Evolutionary conservation across 306 rosid species (phyloP), one percentile per base, ranked within the genome.

Genomic region (Dryas drummondii): DNA sequence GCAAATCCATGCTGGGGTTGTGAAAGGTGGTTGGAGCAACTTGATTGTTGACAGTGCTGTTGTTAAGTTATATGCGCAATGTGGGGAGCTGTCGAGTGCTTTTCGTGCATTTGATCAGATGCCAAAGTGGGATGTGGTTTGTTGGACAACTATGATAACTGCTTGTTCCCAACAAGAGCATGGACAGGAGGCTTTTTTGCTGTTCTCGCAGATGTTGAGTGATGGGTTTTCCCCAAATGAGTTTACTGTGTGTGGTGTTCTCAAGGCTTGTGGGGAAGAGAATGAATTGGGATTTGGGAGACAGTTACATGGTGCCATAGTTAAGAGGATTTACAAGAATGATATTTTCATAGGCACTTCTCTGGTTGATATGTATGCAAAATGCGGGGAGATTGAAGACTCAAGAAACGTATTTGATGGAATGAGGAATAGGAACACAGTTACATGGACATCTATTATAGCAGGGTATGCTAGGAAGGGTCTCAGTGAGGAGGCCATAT

Each of bases 361-460:
- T 13, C 84, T 94, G 26, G 81, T 94, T 49, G 96, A 88, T 83
- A 90, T 91, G 97, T 91, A 94, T 82, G 93, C 96, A 56, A 94
- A 88, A 78, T 90, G 97, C n/a, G 93, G 94, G 69, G 87, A 85
- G 76, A 82, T 88, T 78, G 66, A 49, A 6, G 88, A 79, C 82
- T 88, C 98, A 37, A 88, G 83, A 66, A 69, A 74, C 13, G 91
- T 90, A 53, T 94, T 94, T 82, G 82, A 86, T 44, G 73, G 86
- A 77, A 88, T 94, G 97, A 88, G 66, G 81, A 74, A 76, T 16
- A 83, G 88, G 75, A 91, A 94, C 78, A 91, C 94, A 1, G 98
- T 87, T 74, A 94, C 98, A 0, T 94, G 98, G 98, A 94, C 98
- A 4, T 94, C 93, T 41, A 78, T 94, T 70, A 91, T 94, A 77